Evolutionary conservation across 139 green algal genomes (phyloP).

Genomic region (Picochlorum sp.): DNA sequence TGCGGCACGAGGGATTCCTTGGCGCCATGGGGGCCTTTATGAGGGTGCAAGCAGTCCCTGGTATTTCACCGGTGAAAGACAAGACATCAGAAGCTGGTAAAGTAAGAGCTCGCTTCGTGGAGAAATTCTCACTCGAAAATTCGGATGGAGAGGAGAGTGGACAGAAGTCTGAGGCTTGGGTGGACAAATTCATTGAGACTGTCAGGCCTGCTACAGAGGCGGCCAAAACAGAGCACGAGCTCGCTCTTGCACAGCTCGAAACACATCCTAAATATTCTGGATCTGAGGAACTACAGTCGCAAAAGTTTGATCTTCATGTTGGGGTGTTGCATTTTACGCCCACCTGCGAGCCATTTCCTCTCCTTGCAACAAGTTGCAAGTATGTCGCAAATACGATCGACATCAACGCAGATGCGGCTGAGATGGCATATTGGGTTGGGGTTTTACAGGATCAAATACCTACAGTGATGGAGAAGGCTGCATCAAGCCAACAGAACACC

Average conservation of each 20-base stretch:
- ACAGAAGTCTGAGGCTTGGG: conserved; percentile 72
- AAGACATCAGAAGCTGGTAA: conserved; percentile 8
- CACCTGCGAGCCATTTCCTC: conserved; percentile 73
- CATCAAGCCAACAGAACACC: conserved; percentile 27
- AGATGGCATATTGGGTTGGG: conserved; percentile 82
- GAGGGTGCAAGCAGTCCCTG: conserved; percentile 61
- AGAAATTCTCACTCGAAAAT: conserved; percentile 86
- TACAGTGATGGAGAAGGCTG: conserved; percentile 72
- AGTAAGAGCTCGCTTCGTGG: conserved; percentile 73
- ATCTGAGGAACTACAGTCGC: background rate
- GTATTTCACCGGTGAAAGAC: background rate
- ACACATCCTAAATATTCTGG: conserved; percentile 9
- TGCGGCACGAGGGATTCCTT: conserved; percentile 96
- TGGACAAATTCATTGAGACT: conserved; percentile 83
- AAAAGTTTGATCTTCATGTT: conserved; percentile 60
- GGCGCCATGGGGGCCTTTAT: conserved; percentile 94
- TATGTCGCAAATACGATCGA: conserved; percentile 91
- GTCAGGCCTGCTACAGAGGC: conserved; percentile 29
- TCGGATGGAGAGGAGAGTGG: conserved; percentile 66
- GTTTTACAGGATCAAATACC: conserved; percentile 68
- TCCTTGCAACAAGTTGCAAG: conserved; percentile 63
- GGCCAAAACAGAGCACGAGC: conserved; percentile 27
- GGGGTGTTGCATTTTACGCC: conserved; percentile 93
- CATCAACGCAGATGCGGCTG: conserved; percentile 60
- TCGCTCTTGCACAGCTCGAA: conserved; percentile 5